phyloP scores from a whole-genome alignment of 2,329 filamentous ascomycete genomes.

The Chlorencoelia australis region DNA sequence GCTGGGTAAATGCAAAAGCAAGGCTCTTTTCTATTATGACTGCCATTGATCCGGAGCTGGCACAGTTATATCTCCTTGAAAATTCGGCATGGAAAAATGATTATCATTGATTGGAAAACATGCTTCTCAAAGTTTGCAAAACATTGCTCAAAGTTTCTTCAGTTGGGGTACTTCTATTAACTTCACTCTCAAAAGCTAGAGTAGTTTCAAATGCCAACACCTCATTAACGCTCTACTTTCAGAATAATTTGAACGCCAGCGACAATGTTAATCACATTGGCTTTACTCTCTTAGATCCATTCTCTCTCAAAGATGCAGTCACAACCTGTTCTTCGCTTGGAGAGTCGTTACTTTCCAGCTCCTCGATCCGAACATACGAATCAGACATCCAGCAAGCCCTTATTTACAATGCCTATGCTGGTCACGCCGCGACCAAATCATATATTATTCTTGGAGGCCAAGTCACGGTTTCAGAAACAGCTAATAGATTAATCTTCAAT shows the following conservation, averaged over 20 bases:
- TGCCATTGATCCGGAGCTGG: no score
- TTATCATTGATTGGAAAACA: no score
- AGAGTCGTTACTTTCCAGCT: constrained; percentile 36
- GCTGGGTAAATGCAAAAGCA: no score
- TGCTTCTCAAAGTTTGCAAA: no score
- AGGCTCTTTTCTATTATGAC: no score
- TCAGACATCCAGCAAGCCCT: constrained; percentile 36
- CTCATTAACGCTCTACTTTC: constrained; percentile 40
- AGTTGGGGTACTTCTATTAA: no score
- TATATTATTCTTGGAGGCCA: constrained; percentile 36
- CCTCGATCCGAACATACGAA: constrained; percentile 32
- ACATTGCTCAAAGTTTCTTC: no score
- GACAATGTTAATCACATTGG: constrained; percentile 43
- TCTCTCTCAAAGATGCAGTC: constrained; percentile 29
- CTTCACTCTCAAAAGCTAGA: no score
- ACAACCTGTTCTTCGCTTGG: constrained; percentile 36
- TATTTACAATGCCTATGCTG: constrained; percentile 35
- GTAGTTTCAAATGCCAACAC: constrained; percentile 30
- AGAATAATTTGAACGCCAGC: constrained; percentile 44
- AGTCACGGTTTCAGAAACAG: constrained; percentile 28
- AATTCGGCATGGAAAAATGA: no score
- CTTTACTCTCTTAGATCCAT: constrained; percentile 38
- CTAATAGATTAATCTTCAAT: constrained; percentile 28
- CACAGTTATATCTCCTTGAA: no score
- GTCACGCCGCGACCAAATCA: constrained; percentile 28